A percentile compares a stretch with the other conserved stretches of the same genome.
phyloP scores from a whole-genome alignment of 2,329 filamentous ascomycete genomes.

The Calycina herbarum region DNA sequence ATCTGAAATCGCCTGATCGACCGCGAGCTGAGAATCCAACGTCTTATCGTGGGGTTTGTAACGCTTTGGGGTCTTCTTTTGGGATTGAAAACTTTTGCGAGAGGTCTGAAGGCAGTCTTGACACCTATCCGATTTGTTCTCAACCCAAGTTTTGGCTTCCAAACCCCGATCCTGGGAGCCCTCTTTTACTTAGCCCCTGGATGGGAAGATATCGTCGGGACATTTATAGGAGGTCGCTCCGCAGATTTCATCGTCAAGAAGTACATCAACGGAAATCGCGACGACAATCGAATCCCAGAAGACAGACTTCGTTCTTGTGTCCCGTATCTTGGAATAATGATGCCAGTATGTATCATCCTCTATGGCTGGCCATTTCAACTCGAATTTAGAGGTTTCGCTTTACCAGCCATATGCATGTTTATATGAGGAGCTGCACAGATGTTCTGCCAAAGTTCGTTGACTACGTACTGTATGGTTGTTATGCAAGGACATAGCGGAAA shows the following conservation, averaged over 20 bases:
- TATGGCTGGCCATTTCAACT: constrained; percentile 64
- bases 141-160: constrained; percentile 70
- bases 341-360: constrained; percentile 64
- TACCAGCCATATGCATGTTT: constrained; percentile 73
- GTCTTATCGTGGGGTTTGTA: too few relatives aligned
- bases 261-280: constrained; percentile 60
- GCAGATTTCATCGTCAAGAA: constrained; percentile 66
- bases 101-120: too few relatives aligned
- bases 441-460: constrained; percentile 73
- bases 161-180: constrained; percentile 63
- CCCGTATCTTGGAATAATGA: constrained; percentile 55
- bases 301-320: constrained; percentile 64
- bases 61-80: too few relatives aligned
- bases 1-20: too few relatives aligned
- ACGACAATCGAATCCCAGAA: constrained; percentile 62
- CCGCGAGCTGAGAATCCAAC: too few relatives aligned
- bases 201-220: constrained; percentile 67
- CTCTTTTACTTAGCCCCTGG: constrained; percentile 76
- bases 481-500: constrained; percentile 71
- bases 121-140: constrained; percentile 72
- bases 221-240: constrained; percentile 69
- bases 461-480: constrained; percentile 82
- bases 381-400: constrained; percentile 50
- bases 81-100: too few relatives aligned
- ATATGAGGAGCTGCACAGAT: constrained; percentile 71